Evolutionary conservation across 2,329 filamentous ascomycete species (phyloP), one percentile per base, ranked within the genome.

Genomic region (Clarireedia homoeocarpa): DNA sequence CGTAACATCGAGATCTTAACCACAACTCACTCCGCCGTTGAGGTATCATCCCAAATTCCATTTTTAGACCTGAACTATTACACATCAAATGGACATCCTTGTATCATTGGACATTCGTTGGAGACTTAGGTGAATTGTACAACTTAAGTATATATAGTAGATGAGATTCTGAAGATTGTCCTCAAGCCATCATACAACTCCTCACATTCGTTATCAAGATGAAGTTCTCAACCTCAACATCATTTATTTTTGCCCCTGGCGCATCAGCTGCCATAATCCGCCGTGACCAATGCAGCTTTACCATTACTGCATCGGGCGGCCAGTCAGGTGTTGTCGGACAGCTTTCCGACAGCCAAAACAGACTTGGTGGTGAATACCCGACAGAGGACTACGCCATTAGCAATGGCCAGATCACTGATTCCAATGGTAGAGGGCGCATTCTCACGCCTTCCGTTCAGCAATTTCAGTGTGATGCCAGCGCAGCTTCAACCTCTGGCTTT

Each of bases 331-430:
- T 72, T 4, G 71, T 87, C 44, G 83, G 81, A 10, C 79, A 87
- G 66, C 73, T 87, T 39, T 63, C 59, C 52, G 81, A 85, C 67
- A 84, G 85, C 7, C 84, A 87, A 71, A 78, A 77, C 64, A 76
- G 82, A 49, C 75, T 84, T 46, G 78, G 79, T 39, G 77, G 78
- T 44, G 71, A 71, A 23, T 67, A 80, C 12, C 60, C 70, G 4
- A 65, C 74, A 48, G 75, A 75, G 14, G 72, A 75, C 7, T 86
- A 80, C 66, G 82, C 75, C 56, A 75, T 86, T 62, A 73, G 76
- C 59, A 74, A 75, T 51, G 77, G 78, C 46, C 72, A 68, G 23
- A 75, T 88, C 58, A 78, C 73, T 17, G 84, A 86, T 65, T 67
- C 71, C 48, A 73, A 74, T 48, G 77, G 78, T 46, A 75, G 80